Evolutionary conservation across 352 stramenopile species (phyloP).

Genomic region (Globisporangium middletonii): DNA sequence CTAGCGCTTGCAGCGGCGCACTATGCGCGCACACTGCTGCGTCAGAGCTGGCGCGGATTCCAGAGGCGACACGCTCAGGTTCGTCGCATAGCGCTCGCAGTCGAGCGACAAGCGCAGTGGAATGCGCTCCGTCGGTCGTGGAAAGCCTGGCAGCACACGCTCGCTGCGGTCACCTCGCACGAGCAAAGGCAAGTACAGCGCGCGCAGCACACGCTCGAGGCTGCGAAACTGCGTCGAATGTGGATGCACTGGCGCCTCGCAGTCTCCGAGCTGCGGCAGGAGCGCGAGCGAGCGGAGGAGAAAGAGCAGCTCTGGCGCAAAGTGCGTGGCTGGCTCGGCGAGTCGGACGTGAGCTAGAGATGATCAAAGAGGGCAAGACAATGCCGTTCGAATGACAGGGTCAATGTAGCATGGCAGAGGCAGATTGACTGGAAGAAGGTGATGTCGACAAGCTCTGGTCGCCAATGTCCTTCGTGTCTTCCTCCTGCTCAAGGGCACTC

Average conservation of each 20-base stretch:
- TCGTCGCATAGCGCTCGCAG: conserved; percentile 14
- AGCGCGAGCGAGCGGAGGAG: conserved; percentile 29
- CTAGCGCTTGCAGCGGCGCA: conserved; percentile 18
- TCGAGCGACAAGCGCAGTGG: conserved; percentile 29
- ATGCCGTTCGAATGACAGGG: not conserved
- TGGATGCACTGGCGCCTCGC: conserved; percentile 25
- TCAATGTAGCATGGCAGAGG: not conserved
- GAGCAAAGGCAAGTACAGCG: conserved; percentile 12
- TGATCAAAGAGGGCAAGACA: not conserved
- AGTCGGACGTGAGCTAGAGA: conserved; percentile 11
- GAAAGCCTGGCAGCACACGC: conserved; percentile 20
- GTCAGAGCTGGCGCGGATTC: conserved; percentile 14
- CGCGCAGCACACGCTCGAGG: conserved; percentile 8
- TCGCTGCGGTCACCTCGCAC: conserved; percentile 8
- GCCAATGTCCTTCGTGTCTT: too few relatives aligned
- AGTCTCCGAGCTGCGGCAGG: conserved; percentile 17
- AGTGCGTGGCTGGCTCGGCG: conserved; percentile 55
- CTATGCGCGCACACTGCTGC: conserved; percentile 14
- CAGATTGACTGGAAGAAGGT: not conserved
- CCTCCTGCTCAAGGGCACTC: too few relatives aligned
- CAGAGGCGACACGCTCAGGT: conserved; percentile 14
- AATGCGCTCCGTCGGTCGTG: conserved; percentile 23
- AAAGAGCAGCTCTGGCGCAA: conserved; percentile 60
- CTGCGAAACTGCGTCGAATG: conserved; percentile 16
- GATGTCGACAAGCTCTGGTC: too few relatives aligned